A percentile compares a stretch with the other conserved stretches of the same genome.
Conservation (phyloP, 1,284 basidiomycete species). For the Ceratobasidium sp. region DNA sequence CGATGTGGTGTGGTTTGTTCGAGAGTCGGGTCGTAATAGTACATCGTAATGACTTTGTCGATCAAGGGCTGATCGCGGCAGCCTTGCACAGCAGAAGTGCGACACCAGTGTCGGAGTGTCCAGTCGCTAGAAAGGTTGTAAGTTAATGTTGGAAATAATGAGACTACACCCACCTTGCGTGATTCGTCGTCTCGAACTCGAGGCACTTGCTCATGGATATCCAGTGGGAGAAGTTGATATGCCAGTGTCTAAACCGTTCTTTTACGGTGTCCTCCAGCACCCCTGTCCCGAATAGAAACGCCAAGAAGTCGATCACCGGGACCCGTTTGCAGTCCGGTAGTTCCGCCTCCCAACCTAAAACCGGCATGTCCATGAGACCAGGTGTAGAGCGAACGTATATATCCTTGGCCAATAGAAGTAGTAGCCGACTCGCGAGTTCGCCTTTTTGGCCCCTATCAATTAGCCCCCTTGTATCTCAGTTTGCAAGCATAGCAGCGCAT, state of each 20-base stretch:
- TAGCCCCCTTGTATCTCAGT: too few species aligned
- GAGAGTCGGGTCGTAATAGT: too few species aligned
- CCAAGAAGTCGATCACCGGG: neutral
- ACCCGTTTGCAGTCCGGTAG: neutral
- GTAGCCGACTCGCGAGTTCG: conserved; percentile 1
- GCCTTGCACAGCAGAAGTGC: conserved; percentile 18
- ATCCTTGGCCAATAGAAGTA: conserved; percentile 10
- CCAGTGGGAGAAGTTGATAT: conserved; percentile 29
- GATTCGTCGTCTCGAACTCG: neutral
- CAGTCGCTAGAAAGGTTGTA: neutral
- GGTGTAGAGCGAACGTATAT: neutral
- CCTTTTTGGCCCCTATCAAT: conserved; percentile 9
- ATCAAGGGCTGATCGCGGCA: neutral
- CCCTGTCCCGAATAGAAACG: neutral
- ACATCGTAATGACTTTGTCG: conserved; percentile 24
- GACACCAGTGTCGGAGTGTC: neutral
- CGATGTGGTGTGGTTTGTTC: too few species aligned
- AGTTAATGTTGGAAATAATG: neutral
- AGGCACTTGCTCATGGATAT: neutral
- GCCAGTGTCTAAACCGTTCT: neutral
- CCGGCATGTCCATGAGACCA: neutral
- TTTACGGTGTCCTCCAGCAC: neutral
- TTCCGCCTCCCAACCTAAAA: too few species aligned
- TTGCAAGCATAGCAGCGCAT: too few species aligned
- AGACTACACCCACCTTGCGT: neutral